phyloP scores from a whole-genome alignment of 192 early-diverging fungal genomes.

The Coemansia sp. region DNA sequence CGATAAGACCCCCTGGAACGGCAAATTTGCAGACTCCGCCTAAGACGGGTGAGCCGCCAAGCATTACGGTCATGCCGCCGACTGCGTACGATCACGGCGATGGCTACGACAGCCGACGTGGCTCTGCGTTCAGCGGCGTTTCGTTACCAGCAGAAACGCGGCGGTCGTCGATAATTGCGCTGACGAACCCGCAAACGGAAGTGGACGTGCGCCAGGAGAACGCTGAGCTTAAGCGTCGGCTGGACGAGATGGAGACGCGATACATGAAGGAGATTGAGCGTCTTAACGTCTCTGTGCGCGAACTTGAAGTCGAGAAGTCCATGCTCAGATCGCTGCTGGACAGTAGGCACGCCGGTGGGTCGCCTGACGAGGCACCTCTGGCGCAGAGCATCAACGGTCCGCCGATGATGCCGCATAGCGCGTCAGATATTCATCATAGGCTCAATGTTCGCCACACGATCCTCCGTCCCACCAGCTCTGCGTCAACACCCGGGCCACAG shows the following conservation, averaged over 20 bases:
- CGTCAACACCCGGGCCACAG: neutral
- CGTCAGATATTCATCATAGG: neutral
- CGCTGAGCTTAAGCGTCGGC: slow-evolving; percentile 33
- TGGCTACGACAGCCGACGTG: slow-evolving; percentile 11
- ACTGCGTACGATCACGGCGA: neutral
- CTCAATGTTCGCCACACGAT: neutral
- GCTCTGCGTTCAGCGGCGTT: slow-evolving; percentile 11
- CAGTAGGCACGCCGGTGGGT: slow-evolving; percentile 15
- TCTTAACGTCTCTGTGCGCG: slow-evolving; percentile 23
- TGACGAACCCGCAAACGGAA: slow-evolving; percentile 45
- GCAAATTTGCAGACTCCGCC: slow-evolving; percentile 1
- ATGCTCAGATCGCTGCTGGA: slow-evolving; percentile 44
- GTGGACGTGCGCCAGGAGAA: slow-evolving; percentile 42
- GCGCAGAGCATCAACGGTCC: neutral
- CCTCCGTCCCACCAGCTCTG: neutral
- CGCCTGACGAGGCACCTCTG: slow-evolving; percentile 5
- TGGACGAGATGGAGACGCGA: slow-evolving; percentile 46
- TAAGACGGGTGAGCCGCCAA: neutral
- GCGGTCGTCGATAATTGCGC: slow-evolving; percentile 48
- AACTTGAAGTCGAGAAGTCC: slow-evolving; percentile 50
- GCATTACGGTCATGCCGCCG: neutral
- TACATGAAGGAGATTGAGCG: slow-evolving; percentile 32
- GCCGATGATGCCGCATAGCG: slow-evolving; percentile 2
- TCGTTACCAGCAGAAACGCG: slow-evolving; percentile 20
- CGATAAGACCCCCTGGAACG: neutral